Percentiles rank a stretch among this genome's conserved stretches.
Evolutionary conservation across 768 basidiomycete species (phyloP).

Genomic region (Pisolithus microcarpus): DNA sequence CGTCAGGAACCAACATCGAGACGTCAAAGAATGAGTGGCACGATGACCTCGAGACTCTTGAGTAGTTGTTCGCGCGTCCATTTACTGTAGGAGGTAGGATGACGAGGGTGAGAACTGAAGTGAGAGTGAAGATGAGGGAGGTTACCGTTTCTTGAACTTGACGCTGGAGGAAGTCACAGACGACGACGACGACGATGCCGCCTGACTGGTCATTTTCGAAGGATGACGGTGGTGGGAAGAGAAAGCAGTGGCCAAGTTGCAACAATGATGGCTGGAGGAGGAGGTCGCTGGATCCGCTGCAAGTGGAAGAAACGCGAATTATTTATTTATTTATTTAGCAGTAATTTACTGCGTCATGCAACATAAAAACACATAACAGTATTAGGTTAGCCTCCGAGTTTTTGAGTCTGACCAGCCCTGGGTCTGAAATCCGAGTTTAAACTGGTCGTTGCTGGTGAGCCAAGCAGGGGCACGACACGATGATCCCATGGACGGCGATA

Average conservation of each 20-base stretch:
- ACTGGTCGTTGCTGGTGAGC: no score
- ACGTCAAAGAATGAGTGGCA: constrained; percentile 1
- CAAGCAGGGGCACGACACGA: no score
- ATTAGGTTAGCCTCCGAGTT: no score
- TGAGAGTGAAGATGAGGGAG: constrained; percentile 4
- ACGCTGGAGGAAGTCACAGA: constrained; percentile 14
- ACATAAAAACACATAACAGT: no score
- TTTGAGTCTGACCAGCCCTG: no score
- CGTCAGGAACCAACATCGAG: constrained; percentile 13
- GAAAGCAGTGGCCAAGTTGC: constrained; percentile 32
- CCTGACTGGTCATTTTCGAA: constrained; percentile 24
- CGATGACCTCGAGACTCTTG: constrained; percentile 34
- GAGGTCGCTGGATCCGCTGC: constrained; percentile 25
- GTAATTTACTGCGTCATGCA: background rate
- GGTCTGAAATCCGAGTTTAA: no score
- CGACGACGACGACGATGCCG: constrained; percentile 23
- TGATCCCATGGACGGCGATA: no score
- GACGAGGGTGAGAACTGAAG: constrained; percentile 13
- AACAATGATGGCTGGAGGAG: constrained; percentile 32
- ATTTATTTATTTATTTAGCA: constrained; percentile 6
- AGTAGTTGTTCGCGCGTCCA: constrained; percentile 34
- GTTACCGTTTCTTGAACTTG: constrained; percentile 31
- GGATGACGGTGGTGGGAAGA: constrained; percentile 32
- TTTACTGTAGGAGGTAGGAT: constrained; percentile 23
- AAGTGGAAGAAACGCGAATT: constrained; percentile 26